A percentile compares a stretch with the other conserved stretches of the same genome.
Evolutionary conservation across 2,329 filamentous ascomycete genomes (phyloP).

Genomic region (Cryphonectria naterciae): DNA sequence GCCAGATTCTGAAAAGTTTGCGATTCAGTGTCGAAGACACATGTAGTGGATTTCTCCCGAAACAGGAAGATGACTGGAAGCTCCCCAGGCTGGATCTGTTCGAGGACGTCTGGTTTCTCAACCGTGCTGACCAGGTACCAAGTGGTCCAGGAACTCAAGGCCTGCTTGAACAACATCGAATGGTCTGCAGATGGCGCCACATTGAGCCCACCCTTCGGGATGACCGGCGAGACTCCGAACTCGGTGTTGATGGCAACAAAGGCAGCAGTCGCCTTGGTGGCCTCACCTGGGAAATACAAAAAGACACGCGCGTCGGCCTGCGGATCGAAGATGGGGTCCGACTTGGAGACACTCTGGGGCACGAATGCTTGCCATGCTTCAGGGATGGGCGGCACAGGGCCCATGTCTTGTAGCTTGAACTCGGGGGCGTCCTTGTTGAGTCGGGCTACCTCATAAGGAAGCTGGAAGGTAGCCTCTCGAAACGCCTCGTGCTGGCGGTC

Average conservation of each 20-base stretch:
- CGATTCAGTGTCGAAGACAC: not conserved
- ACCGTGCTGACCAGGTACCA: not conserved
- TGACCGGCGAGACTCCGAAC: not conserved
- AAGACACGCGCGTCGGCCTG: slow-evolving; percentile 4
- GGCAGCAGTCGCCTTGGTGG: slow-evolving; percentile 2
- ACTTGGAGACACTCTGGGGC: not conserved
- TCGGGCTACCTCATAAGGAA: slow-evolving; percentile 16
- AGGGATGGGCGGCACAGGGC: not conserved
- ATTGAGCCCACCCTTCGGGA: not conserved
- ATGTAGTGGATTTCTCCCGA: not conserved
- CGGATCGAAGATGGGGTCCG: not conserved
- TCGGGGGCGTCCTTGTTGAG: slow-evolving; percentile 7
- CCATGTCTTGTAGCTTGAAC: slow-evolving; percentile 15
- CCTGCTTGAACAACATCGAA: not conserved
- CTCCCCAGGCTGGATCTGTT: not conserved
- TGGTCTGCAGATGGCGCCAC: not conserved
- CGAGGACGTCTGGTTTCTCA: not conserved
- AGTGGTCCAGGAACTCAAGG: not conserved
- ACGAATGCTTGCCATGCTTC: not conserved
- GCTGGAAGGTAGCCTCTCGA: slow-evolving; percentile 12
- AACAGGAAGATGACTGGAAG: slow-evolving; percentile 14
- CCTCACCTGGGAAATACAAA: slow-evolving; percentile 2
- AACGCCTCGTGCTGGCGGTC: not conserved
- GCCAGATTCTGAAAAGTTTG: not conserved
- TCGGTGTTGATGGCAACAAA: slow-evolving; percentile 17